Percentiles rank a stretch among this genome's conserved stretches.
phyloP scores from a whole-genome alignment of 495 filamentous ascomycete genomes.

The Penicillium nucicola region DNA sequence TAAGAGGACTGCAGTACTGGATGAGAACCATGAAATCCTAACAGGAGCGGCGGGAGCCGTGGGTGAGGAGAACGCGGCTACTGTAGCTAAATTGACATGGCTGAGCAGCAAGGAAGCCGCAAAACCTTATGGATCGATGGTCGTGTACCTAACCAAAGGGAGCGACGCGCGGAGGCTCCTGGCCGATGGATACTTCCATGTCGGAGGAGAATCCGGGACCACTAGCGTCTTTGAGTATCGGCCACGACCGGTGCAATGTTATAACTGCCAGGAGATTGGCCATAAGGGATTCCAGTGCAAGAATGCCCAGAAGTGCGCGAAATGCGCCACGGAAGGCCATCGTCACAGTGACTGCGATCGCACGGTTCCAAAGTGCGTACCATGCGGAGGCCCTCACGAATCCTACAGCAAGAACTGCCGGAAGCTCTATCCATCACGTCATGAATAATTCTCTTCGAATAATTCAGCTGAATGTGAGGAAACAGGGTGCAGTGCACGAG shows the following conservation, averaged over 20 bases:
- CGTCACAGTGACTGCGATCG: slow-evolving; percentile 18
- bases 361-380: slow-evolving; percentile 21
- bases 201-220: slow-evolving; percentile 23
- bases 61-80: slow-evolving; percentile 19
- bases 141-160: slow-evolving; percentile 30
- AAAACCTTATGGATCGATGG: slow-evolving; percentile 33
- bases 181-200: slow-evolving; percentile 24
- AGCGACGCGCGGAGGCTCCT: slow-evolving; percentile 24
- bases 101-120: slow-evolving; percentile 28
- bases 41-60: slow-evolving; percentile 13
- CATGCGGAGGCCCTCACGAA: slow-evolving; percentile 25
- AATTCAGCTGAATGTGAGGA: slow-evolving; percentile 30
- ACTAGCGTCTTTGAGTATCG: slow-evolving; percentile 25
- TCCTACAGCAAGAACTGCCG: slow-evolving; percentile 30
- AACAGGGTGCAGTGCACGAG: slow-evolving; percentile 20
- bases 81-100: slow-evolving; percentile 25
- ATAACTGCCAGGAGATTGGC: slow-evolving; percentile 27
- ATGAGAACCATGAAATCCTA: slow-evolving; percentile 13
- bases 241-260: slow-evolving; percentile 24
- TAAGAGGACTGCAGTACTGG: slow-evolving; percentile 24
- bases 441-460: slow-evolving; percentile 28
- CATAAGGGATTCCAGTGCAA: slow-evolving; percentile 25
- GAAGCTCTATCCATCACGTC: slow-evolving; percentile 17
- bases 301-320: slow-evolving; percentile 25
- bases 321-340: slow-evolving; percentile 23